Base-by-base conservation (phyloP, 2,329 filamentous ascomycete species). In the Myriosclerotinia scirpicola region DNA sequence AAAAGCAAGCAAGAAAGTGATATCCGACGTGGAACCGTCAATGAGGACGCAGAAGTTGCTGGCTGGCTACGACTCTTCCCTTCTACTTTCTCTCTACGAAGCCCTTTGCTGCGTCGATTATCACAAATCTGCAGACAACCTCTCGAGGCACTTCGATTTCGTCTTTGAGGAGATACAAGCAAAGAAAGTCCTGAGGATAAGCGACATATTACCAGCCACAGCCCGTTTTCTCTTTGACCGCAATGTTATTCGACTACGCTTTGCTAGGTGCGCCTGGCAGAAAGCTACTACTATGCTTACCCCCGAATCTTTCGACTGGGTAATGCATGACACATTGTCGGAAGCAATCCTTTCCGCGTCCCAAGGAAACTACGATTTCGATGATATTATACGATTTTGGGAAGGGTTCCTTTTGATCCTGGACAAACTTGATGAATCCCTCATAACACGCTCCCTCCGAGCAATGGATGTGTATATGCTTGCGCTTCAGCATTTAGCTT, bases 11-110 rank as follows among this genome's bases (percentile, higher is more conserved):
- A 81, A 83, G 62, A 75, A 81, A 2, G 83, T 84, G 62, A 82
- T 90, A 52, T 77, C 77, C 15, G 60, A 59, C 36, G 73, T 70
- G 11, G 71, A 75, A 20, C 64, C 68, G n/a, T 38, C 65, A 2
- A 59, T 71, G 53, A 73, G 75, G 30, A 74, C 67, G 36, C 74
- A 76, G 66, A 67, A 56, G 22, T 59, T 73, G 17, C 70, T 77
- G n/a, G 68, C 70, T 30, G 69, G 67, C 22, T 76, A 82, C 8
- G 79, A 84, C 38, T 79, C 84, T 1, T 80, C 85, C 38, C 87
- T 91, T 8, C 85, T 96, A 61, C 85, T 95, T 67, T 89, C 92
- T 14, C 85, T 98, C 40, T 97, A 96, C 73, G 94, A 98, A 77
- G 89, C 90, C 0, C 80, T 98, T 62, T 96, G 93, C 76, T 96